These are phyloP conservation scores for Aspergillus japonicus DNA, from an alignment of 2,329 filamentous ascomycete species.

Conservation along the genomic window DNA sequence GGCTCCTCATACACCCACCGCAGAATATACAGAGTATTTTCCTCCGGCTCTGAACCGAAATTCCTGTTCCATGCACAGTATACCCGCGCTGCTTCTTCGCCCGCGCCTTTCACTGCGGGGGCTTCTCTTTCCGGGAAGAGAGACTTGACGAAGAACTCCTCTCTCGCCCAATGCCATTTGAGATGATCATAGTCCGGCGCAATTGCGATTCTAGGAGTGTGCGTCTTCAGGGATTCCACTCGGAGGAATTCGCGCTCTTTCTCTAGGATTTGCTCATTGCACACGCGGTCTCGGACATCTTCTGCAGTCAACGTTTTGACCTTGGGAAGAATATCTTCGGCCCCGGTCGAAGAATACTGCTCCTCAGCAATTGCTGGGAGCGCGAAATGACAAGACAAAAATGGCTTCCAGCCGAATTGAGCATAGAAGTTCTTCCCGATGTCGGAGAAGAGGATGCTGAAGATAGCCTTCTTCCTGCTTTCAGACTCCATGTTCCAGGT, in stretches of 20 bases:
- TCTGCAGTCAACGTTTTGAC: slow-evolving; percentile 33
- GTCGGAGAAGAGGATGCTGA: slow-evolving; percentile 82
- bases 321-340: slow-evolving; percentile 27
- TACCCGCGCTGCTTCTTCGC: slow-evolving; percentile 50
- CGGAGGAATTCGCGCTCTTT: slow-evolving; percentile 65
- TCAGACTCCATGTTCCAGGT: slow-evolving; percentile 52
- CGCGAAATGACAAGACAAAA: slow-evolving; percentile 69
- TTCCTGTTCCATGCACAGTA: slow-evolving; percentile 45
- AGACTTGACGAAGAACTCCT: slow-evolving; percentile 71
- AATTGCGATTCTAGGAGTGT: slow-evolving; percentile 61
- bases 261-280: slow-evolving; percentile 61
- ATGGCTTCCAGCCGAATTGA: slow-evolving; percentile 71
- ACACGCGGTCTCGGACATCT: slow-evolving; percentile 47
- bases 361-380: slow-evolving; percentile 50
- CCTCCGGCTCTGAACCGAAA: slow-evolving; percentile 36
- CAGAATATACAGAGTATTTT: slow-evolving; percentile 45
- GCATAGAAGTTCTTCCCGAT: slow-evolving; percentile 83
- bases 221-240: slow-evolving; percentile 39
- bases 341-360: slow-evolving; percentile 17
- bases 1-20: slow-evolving; percentile 44
- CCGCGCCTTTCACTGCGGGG: slow-evolving; percentile 68
- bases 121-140: slow-evolving; percentile 53
- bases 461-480: slow-evolving; percentile 49
- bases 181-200: slow-evolving; percentile 67
- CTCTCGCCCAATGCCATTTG: slow-evolving; percentile 75